phyloP scores from a whole-genome alignment of 1,284 basidiomycete genomes.

The Ustilago lituana region DNA sequence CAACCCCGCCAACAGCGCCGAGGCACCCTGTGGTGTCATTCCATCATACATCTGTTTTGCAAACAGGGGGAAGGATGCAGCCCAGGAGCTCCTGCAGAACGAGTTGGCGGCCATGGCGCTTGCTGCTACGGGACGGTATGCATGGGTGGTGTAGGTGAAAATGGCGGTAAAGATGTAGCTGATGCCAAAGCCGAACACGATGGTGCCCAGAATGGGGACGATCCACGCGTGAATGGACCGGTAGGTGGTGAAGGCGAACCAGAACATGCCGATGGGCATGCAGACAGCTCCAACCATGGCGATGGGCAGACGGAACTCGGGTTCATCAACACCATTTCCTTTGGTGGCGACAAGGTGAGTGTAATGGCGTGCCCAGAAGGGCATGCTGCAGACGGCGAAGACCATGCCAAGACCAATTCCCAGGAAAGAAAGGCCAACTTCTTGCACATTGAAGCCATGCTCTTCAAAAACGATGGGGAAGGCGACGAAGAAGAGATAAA shows the following conservation, averaged over 20 bases:
- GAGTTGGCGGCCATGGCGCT: slow-evolving; percentile 52
- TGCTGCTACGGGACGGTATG: slow-evolving; percentile 50
- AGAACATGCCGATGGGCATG: slow-evolving; percentile 52
- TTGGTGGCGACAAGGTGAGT: slow-evolving; percentile 72
- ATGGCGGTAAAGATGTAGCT: slow-evolving; percentile 43
- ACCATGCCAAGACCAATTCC: slow-evolving; percentile 52
- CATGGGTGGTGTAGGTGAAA: slow-evolving; percentile 47
- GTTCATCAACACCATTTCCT: slow-evolving; percentile 68
- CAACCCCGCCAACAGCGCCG: slow-evolving; percentile 41
- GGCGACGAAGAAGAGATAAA: slow-evolving; percentile 56
- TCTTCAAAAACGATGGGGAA: slow-evolving; percentile 49
- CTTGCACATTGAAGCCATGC: slow-evolving; percentile 51
- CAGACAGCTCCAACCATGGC: slow-evolving; percentile 44
- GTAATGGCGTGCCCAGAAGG: slow-evolving; percentile 65
- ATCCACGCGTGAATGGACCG: slow-evolving; percentile 52
- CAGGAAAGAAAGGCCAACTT: slow-evolving; percentile 47
- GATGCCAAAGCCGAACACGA: slow-evolving; percentile 46
- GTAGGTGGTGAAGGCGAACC: slow-evolving; percentile 54
- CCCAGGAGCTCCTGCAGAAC: slow-evolving; percentile 44
- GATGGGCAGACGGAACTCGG: slow-evolving; percentile 53
- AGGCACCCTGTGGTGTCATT: slow-evolving; percentile 31
- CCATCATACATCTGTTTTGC: slow-evolving; percentile 46
- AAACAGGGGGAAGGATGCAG: slow-evolving; percentile 44
- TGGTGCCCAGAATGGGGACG: slow-evolving; percentile 45
- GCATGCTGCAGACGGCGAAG: slow-evolving; percentile 66